phyloP scores from a whole-genome alignment of 108 stramenopile genomes.

The Pseudonitzschia delicatissima region DNA sequence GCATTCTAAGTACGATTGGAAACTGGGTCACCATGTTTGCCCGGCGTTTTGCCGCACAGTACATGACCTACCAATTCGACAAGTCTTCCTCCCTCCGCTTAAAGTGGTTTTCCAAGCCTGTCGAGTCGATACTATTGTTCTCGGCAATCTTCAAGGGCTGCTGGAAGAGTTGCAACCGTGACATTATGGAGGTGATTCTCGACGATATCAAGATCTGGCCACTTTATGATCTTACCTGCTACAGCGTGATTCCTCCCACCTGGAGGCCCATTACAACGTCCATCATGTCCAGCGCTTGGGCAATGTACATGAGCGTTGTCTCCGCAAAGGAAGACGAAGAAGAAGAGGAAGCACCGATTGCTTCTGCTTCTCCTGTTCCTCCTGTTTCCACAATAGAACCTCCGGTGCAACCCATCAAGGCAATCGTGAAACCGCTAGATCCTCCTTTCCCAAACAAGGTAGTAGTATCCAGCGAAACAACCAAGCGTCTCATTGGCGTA shows the following conservation, averaged over 20 bases:
- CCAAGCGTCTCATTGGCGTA: too few relatives aligned
- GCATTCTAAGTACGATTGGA: background rate
- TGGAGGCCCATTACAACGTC: constrained; percentile 9
- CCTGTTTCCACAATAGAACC: too few relatives aligned
- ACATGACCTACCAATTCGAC: background rate
- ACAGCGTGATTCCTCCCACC: background rate
- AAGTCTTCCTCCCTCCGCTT: background rate
- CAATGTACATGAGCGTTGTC: constrained; percentile 2
- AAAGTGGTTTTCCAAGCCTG: background rate
- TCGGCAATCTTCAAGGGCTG: background rate
- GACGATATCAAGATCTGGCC: constrained; percentile 10
- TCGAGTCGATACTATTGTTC: background rate
- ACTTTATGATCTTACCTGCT: background rate
- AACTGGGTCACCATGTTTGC: constrained; percentile 3
- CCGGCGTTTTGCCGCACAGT: background rate
- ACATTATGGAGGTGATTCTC: background rate
- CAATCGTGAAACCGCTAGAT: too few relatives aligned
- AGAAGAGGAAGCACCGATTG: background rate
- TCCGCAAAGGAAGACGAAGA: constrained; percentile 1
- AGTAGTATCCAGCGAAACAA: too few relatives aligned
- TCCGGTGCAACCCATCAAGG: too few relatives aligned
- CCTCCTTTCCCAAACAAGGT: too few relatives aligned
- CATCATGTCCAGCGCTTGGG: constrained; percentile 5
- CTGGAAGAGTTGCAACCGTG: background rate
- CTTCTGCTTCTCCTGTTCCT: too few relatives aligned